These are phyloP conservation scores for Metschnikowia cubensis DNA, from an alignment of 805 yeast genomes.

Conservation along the genomic window DNA sequence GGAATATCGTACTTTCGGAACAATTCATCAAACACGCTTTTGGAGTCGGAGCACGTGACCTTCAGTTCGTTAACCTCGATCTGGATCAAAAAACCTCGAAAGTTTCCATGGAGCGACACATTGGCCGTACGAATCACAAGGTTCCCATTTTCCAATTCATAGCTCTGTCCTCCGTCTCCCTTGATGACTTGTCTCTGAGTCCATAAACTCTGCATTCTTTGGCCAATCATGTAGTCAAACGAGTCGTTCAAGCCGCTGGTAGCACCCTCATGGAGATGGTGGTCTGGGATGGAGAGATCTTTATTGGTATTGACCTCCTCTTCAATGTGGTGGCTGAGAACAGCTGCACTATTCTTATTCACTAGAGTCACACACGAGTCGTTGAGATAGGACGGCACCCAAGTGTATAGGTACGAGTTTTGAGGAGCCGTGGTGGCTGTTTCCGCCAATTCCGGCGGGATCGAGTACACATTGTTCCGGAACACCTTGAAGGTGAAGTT, in stretches of 20 bases:
- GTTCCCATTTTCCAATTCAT: conserved; percentile 50
- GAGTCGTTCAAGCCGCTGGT: conserved; percentile 54
- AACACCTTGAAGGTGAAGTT: conserved; percentile 63
- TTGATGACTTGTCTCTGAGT: conserved; percentile 59
- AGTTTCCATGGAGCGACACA: conserved; percentile 68
- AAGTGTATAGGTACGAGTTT: conserved; percentile 46
- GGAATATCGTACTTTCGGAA: conserved; percentile 37
- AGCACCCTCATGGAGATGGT: conserved; percentile 47
- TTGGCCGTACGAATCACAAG: conserved; percentile 62
- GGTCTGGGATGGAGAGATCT: conserved; percentile 30
- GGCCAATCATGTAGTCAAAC: conserved; percentile 51
- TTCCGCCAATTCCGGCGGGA: conserved; percentile 35
- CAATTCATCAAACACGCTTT: conserved; percentile 24
- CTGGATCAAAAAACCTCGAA: conserved; percentile 66
- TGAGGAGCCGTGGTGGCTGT: conserved; percentile 30
- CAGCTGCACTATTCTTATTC: conserved; percentile 37
- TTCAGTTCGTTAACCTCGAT: conserved; percentile 35
- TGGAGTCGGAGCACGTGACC: conserved; percentile 9
- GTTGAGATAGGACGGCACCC: conserved; percentile 47
- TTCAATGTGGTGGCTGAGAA: conserved; percentile 31
- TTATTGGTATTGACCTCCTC: conserved; percentile 23
- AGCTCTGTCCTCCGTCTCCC: conserved; percentile 73
- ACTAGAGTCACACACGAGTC: conserved; percentile 47
- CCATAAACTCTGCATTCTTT: conserved; percentile 70
- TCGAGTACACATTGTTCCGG: conserved; percentile 55